These are phyloP conservation scores for Penicillium janthinellum DNA, from an alignment of 2,329 filamentous ascomycete genomes.

Conservation along the genomic window DNA sequence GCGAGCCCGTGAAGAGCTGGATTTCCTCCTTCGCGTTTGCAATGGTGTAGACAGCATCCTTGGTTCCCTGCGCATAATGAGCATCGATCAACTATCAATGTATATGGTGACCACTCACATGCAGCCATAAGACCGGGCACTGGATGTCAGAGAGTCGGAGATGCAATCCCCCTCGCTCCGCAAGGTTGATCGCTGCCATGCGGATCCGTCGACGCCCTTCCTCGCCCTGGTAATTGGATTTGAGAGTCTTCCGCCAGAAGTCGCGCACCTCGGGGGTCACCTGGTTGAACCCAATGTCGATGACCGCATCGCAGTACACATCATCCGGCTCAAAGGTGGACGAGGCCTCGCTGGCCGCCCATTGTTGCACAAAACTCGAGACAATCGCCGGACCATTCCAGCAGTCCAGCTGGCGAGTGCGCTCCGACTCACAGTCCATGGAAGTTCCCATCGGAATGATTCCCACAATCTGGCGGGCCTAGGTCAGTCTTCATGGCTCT, in stretches of 20 bases:
- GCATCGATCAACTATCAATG: slow-evolving; percentile 21
- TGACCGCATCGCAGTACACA: slow-evolving; percentile 49
- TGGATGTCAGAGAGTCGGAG: slow-evolving; percentile 49
- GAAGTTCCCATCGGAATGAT: slow-evolving; percentile 57
- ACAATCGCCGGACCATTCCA: slow-evolving; percentile 49
- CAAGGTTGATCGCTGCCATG: slow-evolving; percentile 54
- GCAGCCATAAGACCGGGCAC: slow-evolving; percentile 56
- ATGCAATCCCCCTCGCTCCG: slow-evolving; percentile 53
- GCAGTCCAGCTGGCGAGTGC: slow-evolving; percentile 49
- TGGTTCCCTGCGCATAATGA: slow-evolving; percentile 16
- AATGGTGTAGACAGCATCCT: slow-evolving; percentile 20
- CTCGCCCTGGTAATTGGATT: slow-evolving; percentile 52
- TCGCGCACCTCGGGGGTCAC: slow-evolving; percentile 39
- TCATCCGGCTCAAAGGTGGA: slow-evolving; percentile 47
- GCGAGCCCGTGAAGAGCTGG: slow-evolving; percentile 48
- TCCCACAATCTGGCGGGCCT: slow-evolving; percentile 47
- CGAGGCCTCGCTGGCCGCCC: slow-evolving; percentile 42
- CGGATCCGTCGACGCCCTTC: slow-evolving; percentile 50
- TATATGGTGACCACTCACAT: slow-evolving; percentile 39
- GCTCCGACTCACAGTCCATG: slow-evolving; percentile 52
- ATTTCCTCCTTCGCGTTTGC: slow-evolving; percentile 39
- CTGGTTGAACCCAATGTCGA: slow-evolving; percentile 51
- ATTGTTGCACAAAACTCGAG: slow-evolving; percentile 41
- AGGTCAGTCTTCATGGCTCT: not conserved
- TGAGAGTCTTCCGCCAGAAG: slow-evolving; percentile 50